Evolutionary conservation across 441 rosid genomes (phyloP), one percentile per base, ranked within the genome.

Genomic region (Populus hybrid): DNA sequence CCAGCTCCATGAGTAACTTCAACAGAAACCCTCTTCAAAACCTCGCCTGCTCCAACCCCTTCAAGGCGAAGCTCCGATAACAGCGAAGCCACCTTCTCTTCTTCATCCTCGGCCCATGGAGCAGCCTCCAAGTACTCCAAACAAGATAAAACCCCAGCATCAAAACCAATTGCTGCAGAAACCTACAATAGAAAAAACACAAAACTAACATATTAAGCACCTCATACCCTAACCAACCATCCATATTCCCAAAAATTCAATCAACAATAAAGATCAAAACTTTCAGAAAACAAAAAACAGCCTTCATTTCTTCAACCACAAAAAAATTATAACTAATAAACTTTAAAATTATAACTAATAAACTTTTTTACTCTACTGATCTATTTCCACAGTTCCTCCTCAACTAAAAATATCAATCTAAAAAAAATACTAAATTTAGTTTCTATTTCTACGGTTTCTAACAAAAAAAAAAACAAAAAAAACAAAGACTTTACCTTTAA

Each of bases 51-150:
- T 14, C 96, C 97, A 24, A 91, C 94, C 68, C 93, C 93, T 81
- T 95, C 99, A 72, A 94, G 97, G 3, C 83, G 89, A 34, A 96
- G 88, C 88, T 91, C 98, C 3, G 95, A 90, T 68, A 96, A 80
- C 79, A 94, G 72, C 0, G 95, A 85, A 42, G 97, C 95, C 74
- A 96, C 94, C 80, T 87, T 92, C 83, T 89, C 91, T 76, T 96
- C 99, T 88, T 96, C 99, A 74, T 94, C 98, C 88, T 94, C 99
- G 8, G 94, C 91, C 99, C 99, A 96, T 26, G 99, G 98, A 50
- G 98, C 98, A 38, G 99, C 98, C 86, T 96, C 99, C 69, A 96
- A 86, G 77, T 89, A 92, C 90, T 96, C 97, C 83, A 96, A 81
- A 86, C 99, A 96, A 77, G 98, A 94, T 57, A 94, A 75, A 42